Evolutionary conservation across 2,329 filamentous ascomycete genomes (phyloP), one percentile per base, ranked within the genome.

Genomic region (Sphaceloma murrayae): DNA sequence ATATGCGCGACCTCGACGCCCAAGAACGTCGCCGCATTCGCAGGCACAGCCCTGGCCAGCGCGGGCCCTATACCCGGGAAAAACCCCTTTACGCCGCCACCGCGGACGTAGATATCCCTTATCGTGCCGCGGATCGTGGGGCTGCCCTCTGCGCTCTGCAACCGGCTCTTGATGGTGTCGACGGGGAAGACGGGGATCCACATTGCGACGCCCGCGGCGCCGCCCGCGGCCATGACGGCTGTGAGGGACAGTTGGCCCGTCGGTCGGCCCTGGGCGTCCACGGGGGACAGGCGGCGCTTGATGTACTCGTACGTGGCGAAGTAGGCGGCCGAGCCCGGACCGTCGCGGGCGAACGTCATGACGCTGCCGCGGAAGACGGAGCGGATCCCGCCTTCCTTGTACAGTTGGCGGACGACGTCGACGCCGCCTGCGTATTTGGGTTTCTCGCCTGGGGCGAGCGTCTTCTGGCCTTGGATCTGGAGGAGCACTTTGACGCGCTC

Each of bases 121-220:
- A 98, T 76, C 22, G 91, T 85, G 5, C 83, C 80, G 11, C 79
- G 75, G 42, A 98, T 77, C 0, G 82, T 85, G 39, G 87, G 80
- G 54, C 82, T 82, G 38, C 86, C 87, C 58, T 91, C 84, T 31
- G 86, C 86, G 32, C 85, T 94, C 73, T 98, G 91, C 61, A 98
- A 68, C 27, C 88, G 74, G 51, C 82, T 88, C 77, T 98, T 98
- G 67, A 98, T 80, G 0, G 91, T 98, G 60, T 98, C 91, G 52
- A 98, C 75, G 16, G 91, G 91, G 75, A 98, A 98, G 31, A 98
- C 88, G 44, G 91, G 88, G 54, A 95, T 91, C 91, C 91, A 98
- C 91, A 98, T 98, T 51, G 91, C 91, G 18, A 98, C 77, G 58
- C 91, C 91, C 0, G 91, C 91, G 3, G 81, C 84, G 51, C 85